Evolutionary conservation across 2,329 filamentous ascomycete genomes (phyloP).

Genomic region (Colletotrichum spinosum): DNA sequence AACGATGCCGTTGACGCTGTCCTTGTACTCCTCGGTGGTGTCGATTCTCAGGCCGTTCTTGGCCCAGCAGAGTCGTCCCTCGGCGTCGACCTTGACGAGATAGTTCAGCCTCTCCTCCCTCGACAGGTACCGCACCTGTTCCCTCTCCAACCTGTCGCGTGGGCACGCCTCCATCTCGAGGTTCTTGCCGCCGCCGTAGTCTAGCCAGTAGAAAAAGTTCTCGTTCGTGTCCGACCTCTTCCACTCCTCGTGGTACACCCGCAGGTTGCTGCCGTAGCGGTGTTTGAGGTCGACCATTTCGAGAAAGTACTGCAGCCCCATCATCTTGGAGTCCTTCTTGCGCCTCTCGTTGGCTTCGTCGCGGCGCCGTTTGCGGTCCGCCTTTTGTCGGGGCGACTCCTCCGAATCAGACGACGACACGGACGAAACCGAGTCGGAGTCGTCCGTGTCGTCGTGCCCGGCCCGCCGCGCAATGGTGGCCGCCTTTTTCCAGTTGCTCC

Average conservation of each 20-base stretch:
- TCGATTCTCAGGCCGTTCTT: conserved; percentile 84
- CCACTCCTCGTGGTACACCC: conserved; percentile 87
- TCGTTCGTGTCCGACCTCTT: conserved; percentile 80
- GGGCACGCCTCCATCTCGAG: conserved; percentile 79
- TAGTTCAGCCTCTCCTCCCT: conserved; percentile 86
- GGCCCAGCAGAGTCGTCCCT: conserved; percentile 86
- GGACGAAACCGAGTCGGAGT: conserved; percentile 54
- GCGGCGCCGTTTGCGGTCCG: conserved; percentile 52
- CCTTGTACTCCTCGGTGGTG: conserved; percentile 80
- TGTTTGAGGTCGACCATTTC: conserved; percentile 91
- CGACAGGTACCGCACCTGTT: conserved; percentile 86
- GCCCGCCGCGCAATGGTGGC: conserved; percentile 78
- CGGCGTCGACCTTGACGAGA: conserved; percentile 78
- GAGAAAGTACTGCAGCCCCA: conserved; percentile 87
- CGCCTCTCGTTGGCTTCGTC: conserved; percentile 66
- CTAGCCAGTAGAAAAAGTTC: conserved; percentile 96
- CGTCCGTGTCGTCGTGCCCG: conserved; percentile 70
- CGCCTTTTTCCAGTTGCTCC: conserved; percentile 80
- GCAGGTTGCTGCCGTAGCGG: conserved; percentile 85
- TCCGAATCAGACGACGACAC: conserved; percentile 45
- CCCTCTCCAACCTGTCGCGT: conserved; percentile 78
- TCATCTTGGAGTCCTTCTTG: conserved; percentile 77
- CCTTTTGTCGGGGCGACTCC: conserved; percentile 51
- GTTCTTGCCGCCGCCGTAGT: conserved; percentile 79
- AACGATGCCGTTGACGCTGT: conserved; percentile 82